These are phyloP conservation scores for Cercophora scortea DNA, from an alignment of 495 filamentous ascomycete species.

Conservation along the genomic window DNA sequence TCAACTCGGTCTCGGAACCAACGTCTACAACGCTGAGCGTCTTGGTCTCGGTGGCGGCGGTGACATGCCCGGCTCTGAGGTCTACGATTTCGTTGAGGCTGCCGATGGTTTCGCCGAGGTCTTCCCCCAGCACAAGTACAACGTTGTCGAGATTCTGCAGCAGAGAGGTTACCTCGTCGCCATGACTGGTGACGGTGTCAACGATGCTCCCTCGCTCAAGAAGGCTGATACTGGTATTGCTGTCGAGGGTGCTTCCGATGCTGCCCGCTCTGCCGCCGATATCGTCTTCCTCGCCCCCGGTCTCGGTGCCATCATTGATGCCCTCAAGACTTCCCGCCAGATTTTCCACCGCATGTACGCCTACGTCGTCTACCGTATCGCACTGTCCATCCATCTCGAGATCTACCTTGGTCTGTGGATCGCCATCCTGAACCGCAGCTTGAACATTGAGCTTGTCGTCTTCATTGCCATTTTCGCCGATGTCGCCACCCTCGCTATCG, in stretches of 20 bases:
- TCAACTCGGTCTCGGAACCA: conserved; percentile 83
- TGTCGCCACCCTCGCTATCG: conserved; percentile 85
- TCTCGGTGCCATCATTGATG: conserved; percentile 86
- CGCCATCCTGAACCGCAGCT: conserved; percentile 68
- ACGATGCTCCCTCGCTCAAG: conserved; percentile 92
- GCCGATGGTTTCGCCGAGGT: conserved; percentile 95
- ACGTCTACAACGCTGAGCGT: conserved; percentile 88
- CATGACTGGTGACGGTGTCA: conserved; percentile 98
- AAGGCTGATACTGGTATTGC: conserved; percentile 94
- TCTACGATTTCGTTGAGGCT: conserved; percentile 90
- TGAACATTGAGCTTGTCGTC: conserved; percentile 81
- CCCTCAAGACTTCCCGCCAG: conserved; percentile 87
- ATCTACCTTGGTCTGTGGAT: conserved; percentile 90
- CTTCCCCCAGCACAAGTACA: conserved; percentile 97
- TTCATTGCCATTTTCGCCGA: conserved; percentile 95
- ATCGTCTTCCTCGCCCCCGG: conserved; percentile 90
- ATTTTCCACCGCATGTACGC: conserved; percentile 98
- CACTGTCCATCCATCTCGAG: conserved; percentile 81
- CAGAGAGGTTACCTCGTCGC: conserved; percentile 93
- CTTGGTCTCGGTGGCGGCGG: conserved; percentile 77
- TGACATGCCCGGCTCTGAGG: conserved; percentile 84
- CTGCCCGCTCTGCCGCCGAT: conserved; percentile 85
- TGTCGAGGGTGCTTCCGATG: conserved; percentile 88
- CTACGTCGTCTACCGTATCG: conserved; percentile 94
- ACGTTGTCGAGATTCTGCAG: conserved; percentile 94